Evolutionary conservation across 257 asterid genomes (phyloP).

Genomic region (Gynochthodes officinalis): DNA sequence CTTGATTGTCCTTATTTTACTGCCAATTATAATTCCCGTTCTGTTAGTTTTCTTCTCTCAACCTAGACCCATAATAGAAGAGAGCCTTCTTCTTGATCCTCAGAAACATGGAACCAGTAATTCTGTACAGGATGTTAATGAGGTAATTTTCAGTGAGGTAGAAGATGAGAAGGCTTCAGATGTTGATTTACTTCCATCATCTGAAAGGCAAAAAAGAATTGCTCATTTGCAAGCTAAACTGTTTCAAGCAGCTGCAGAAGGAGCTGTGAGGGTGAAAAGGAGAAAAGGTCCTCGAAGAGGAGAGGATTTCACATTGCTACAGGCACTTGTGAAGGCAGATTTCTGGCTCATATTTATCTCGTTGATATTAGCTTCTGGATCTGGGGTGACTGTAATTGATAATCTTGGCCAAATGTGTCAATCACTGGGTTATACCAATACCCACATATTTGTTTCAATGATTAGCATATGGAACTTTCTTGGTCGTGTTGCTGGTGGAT

Average conservation of each 20-base stretch:
- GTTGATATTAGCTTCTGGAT: slow-evolving; percentile 38
- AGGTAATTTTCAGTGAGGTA: slow-evolving; percentile 36
- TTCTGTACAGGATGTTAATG: slow-evolving; percentile 21
- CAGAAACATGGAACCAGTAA: slow-evolving; percentile 24
- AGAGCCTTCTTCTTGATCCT: slow-evolving; percentile 29
- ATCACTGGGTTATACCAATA: slow-evolving; percentile 33
- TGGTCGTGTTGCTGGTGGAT: slow-evolving; percentile 46
- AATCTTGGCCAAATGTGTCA: slow-evolving; percentile 43
- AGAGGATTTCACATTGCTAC: slow-evolving; percentile 37
- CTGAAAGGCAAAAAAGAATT: slow-evolving; percentile 36
- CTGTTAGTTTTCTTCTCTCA: slow-evolving; percentile 26
- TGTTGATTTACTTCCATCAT: slow-evolving; percentile 28
- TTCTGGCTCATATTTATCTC: slow-evolving; percentile 42
- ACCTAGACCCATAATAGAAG: slow-evolving; percentile 28
- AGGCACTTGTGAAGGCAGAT: slow-evolving; percentile 44
- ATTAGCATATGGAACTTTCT: slow-evolving; percentile 45
- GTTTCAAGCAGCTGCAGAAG: slow-evolving; percentile 46
- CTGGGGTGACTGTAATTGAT: slow-evolving; percentile 40
- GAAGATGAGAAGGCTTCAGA: slow-evolving; percentile 40
- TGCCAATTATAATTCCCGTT: slow-evolving; percentile 36
- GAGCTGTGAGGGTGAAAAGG: slow-evolving; percentile 35
- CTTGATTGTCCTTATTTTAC: slow-evolving; percentile 28
- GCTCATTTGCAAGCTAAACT: slow-evolving; percentile 41
- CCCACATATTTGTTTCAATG: slow-evolving; percentile 40
- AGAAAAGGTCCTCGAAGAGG: slow-evolving; percentile 42